These are phyloP conservation scores for Capsicum baccatum DNA, from an alignment of 257 asterid species.

Conservation along the genomic window DNA sequence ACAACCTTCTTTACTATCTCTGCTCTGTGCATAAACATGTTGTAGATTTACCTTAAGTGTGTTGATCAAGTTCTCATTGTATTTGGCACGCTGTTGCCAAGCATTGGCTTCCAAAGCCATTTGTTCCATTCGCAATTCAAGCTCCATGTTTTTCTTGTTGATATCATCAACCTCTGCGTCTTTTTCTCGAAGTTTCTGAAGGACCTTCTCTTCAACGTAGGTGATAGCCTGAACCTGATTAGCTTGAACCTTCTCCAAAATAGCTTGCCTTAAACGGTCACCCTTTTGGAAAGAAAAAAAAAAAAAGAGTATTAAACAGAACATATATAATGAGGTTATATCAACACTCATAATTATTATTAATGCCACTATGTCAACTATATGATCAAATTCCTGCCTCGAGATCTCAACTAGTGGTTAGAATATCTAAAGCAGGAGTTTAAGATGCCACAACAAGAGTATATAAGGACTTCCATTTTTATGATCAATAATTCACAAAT, in stretches of 20 bases:
- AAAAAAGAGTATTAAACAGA: background rate
- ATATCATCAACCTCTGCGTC: constrained; percentile 76
- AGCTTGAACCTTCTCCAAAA: constrained; percentile 79
- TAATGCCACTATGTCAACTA: background rate
- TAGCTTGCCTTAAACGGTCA: constrained; percentile 75
- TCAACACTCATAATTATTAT: background rate
- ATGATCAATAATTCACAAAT: background rate
- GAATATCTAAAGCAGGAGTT: constrained; percentile 13
- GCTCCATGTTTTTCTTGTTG: constrained; percentile 80
- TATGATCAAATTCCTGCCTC: background rate
- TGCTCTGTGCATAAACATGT: constrained; percentile 71
- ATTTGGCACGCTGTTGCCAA: constrained; percentile 90
- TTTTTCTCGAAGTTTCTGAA: constrained; percentile 74
- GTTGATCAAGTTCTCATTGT: constrained; percentile 78
- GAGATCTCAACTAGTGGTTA: background rate
- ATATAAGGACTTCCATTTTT: background rate
- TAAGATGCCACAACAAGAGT: background rate
- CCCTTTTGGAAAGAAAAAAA: constrained; percentile 55
- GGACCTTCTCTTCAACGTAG: constrained; percentile 76
- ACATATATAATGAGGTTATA: background rate
- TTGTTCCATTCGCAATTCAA: constrained; percentile 72
- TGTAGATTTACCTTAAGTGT: constrained; percentile 72
- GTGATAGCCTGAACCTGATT: constrained; percentile 82
- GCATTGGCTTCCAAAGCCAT: constrained; percentile 75
- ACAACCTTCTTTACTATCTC: constrained; percentile 96